Conservation (phyloP, 108 stramenopile genomes). For the Nitzschia sp. region DNA sequence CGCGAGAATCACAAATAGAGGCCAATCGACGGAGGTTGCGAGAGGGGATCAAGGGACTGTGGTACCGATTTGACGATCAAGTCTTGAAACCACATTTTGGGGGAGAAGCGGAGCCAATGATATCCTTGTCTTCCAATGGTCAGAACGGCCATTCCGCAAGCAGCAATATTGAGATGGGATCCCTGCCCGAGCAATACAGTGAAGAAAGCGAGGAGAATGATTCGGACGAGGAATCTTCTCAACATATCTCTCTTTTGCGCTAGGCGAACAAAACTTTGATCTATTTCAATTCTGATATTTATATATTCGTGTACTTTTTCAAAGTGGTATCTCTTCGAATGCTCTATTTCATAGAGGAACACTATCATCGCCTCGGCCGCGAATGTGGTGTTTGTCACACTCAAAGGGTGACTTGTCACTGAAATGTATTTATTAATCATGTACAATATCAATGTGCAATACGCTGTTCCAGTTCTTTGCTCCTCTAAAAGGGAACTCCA, state of each 20-base stretch:
- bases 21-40: constrained; percentile 19
- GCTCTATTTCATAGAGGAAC: too few species aligned
- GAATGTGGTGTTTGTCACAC: too few species aligned
- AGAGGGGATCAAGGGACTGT: constrained; percentile 53
- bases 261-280: too few species aligned
- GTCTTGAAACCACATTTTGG: constrained; percentile 70
- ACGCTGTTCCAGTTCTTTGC: too few species aligned
- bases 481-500: neutral
- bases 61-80: constrained; percentile 65
- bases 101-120: constrained; percentile 24
- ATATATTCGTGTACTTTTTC: too few species aligned
- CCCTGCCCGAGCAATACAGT: neutral
- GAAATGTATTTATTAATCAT: neutral
- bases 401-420: too few species aligned
- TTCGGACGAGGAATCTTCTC: constrained; percentile 17
- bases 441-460: neutral
- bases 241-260: constrained; percentile 7
- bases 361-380: too few species aligned
- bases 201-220: neutral
- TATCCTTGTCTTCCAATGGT: neutral
- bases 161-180: constrained; percentile 23
- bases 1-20: constrained; percentile 11
- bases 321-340: too few species aligned
- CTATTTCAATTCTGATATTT: too few species aligned
- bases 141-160: constrained; percentile 1